Evolutionary conservation across 2,329 filamentous ascomycete species (phyloP), one percentile per base, ranked within the genome.

Genomic region (Emericellopsis atlantica): DNA sequence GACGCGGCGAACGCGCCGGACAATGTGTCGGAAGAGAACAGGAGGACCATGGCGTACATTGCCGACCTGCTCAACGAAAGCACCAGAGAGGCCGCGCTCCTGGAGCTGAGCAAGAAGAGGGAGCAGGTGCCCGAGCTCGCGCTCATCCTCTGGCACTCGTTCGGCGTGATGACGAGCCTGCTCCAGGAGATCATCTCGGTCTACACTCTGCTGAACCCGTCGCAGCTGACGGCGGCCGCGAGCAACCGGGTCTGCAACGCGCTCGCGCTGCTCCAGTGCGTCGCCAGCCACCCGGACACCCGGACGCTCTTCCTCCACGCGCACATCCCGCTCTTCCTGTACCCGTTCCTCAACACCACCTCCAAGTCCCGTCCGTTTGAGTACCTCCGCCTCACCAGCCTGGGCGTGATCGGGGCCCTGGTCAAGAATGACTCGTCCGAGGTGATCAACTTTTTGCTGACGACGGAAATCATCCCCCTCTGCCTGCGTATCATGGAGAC

Each of bases 401-500:
- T 98, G 18, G 92, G 92, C 41, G 92, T 98, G 24, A 96, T 98
- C 49, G 92, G 92, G 43, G 92, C 92, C 2, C 71, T 98, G 36
- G 92, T 98, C 45, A 98, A 98, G 74, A 98, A 98, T 56, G 92
- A 98, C 65, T 95, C 89, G 4, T 90, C 86, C 15, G 92, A 96
- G 56, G 92, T 96, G 45, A 98, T 98, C 69, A 96, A 96, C 69
- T 98, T 98, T 59, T 81, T 98, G 41, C 73, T 98, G 38, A 96
- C 92, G 2, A 98, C 92, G 24, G 92, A 98, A 65, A 98, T 98
- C 51, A 98, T 98, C 44, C 92, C 92, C 9, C 76, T 98, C 11
- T 98, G 92, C 61, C 79, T 98, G 36, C 81, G 92, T 45, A 98
- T 98, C 56, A 98, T 98, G 92, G 92, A 98, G 68, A 98, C 92